Base-by-base conservation (phyloP, 2,329 filamentous ascomycete genomes). In the Metarhizium anisopliae region DNA sequence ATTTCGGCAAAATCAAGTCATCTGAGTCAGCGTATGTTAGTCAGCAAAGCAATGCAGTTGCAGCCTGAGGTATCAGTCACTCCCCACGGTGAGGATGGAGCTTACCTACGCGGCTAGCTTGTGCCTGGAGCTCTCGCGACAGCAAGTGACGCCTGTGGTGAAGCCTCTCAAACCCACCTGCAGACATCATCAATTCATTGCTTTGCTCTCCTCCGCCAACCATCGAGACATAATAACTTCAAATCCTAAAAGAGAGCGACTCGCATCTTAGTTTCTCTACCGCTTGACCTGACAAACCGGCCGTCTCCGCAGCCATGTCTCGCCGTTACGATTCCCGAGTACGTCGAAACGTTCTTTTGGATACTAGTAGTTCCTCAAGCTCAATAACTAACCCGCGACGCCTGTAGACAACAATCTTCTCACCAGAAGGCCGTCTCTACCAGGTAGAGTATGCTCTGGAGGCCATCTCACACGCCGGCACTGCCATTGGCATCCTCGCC, bases 361-460 rank as follows among this genome's bases (percentile, higher is more conserved):
- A 45, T 20, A 5, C 14, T 10, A 10, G 2, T 45, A 8, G 13
- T 56, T 14, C n/a, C 36, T 14, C 10, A 36, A 50, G 45, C 50
- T 55, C 47, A 50, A 32, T n/a, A 47, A 18, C 56, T 58, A 38
- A 56, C 35, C 13, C 35, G 4, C 51, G 25, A 29, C 10, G 3
- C 50, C 25, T 49, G 50, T 66, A 96, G 92, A 99, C 94, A 66
- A 99, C 94, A 72, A 99, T 99, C 83, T 99, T 99, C 85, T 99
- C 94, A 59, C 94, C 94, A 58, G 94, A 99, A 78, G 94, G 94
- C 62, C 92, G 94, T 69, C 84, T 99, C 59, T 99, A 99, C 75
- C 94, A 99, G 77, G 94, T 99, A 67, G 94, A 99, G 83, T 99
- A 99, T 81, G 95, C 94, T 30, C 84, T 99, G 53, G 94, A 99